phyloP scores from a whole-genome alignment of 768 basidiomycete genomes.

The Daedaleopsis sinensis region DNA sequence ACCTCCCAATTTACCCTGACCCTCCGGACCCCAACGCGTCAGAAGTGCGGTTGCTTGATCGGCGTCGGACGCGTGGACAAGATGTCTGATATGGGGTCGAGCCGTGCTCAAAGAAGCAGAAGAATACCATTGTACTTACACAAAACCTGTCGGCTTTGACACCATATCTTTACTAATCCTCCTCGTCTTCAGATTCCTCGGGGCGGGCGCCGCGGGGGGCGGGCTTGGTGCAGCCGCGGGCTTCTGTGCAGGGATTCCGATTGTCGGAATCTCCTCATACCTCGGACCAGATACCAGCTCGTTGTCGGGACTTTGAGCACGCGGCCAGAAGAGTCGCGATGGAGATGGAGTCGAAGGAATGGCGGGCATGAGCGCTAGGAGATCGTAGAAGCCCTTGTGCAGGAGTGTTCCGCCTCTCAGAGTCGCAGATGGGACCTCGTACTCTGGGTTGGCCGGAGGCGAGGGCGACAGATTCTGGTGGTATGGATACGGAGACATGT shows the following conservation, averaged over 20 bases:
- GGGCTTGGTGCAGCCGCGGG: constrained; percentile 33
- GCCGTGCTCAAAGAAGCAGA: neutral
- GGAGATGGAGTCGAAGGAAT: constrained; percentile 58
- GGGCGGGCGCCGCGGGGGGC: constrained; percentile 35
- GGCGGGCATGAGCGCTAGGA: constrained; percentile 76
- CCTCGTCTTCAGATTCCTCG: constrained; percentile 53
- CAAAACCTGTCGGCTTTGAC: constrained; percentile 77
- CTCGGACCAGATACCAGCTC: constrained; percentile 64
- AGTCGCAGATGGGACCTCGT: constrained; percentile 14
- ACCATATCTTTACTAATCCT: constrained; percentile 90
- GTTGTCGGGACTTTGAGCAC: constrained; percentile 39
- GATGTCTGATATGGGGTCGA: constrained; percentile 57
- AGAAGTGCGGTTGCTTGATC: constrained; percentile 88
- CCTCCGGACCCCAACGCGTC: constrained; percentile 86
- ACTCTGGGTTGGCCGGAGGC: constrained; percentile 2
- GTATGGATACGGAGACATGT: constrained; percentile 42
- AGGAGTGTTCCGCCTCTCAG: constrained; percentile 68
- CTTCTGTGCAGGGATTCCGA: constrained; percentile 16
- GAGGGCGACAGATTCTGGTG: constrained; percentile 22
- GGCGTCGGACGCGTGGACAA: constrained; percentile 89
- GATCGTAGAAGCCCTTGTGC: constrained; percentile 91
- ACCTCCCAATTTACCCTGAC: constrained; percentile 88
- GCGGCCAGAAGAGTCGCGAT: constrained; percentile 62
- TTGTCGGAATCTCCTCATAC: constrained; percentile 59
- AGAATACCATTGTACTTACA: constrained; percentile 55